These are phyloP conservation scores for California macrophylla DNA, from an alignment of 441 rosid genomes.

Conservation along the genomic window DNA sequence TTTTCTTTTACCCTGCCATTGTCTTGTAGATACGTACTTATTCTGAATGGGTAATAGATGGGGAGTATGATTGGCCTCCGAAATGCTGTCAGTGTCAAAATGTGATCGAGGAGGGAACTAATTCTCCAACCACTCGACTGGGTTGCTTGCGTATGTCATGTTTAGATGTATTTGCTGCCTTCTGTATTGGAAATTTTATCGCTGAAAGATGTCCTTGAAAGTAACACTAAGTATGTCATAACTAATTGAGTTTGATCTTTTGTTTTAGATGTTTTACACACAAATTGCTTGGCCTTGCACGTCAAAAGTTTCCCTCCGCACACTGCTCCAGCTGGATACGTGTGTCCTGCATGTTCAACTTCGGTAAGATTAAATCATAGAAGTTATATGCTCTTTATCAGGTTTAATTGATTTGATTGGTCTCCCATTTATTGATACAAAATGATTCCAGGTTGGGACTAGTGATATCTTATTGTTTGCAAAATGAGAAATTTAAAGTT, in stretches of 20 bases:
- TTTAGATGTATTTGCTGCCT: constrained; percentile 17
- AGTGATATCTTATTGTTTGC: not conserved
- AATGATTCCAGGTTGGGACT: not conserved
- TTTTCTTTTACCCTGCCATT: constrained; percentile 2
- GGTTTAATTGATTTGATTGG: not conserved
- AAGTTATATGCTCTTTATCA: constrained; percentile 4
- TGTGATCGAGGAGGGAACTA: constrained; percentile 55
- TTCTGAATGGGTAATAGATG: constrained; percentile 99
- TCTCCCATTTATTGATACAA: not conserved
- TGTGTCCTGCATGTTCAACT: constrained; percentile 77
- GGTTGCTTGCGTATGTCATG: constrained; percentile 88
- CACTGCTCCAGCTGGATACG: constrained; percentile 93
- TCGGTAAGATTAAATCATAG: constrained; percentile 40
- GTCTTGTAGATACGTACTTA: constrained; percentile 66
- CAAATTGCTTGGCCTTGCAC: constrained; percentile 72
- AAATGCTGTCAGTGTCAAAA: constrained; percentile 80
- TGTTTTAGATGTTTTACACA: constrained; percentile 70
- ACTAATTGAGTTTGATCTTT: constrained; percentile 14
- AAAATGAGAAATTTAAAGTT: not conserved
- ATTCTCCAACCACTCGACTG: constrained; percentile 70
- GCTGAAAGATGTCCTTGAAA: constrained; percentile 3
- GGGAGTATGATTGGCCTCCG: constrained; percentile 90
- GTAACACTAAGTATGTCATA: constrained; percentile 5
- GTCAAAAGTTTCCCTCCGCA: constrained; percentile 82
- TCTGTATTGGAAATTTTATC: not conserved